Base-by-base conservation (phyloP, 306 rosid genomes). In the Castanospermum australe region DNA sequence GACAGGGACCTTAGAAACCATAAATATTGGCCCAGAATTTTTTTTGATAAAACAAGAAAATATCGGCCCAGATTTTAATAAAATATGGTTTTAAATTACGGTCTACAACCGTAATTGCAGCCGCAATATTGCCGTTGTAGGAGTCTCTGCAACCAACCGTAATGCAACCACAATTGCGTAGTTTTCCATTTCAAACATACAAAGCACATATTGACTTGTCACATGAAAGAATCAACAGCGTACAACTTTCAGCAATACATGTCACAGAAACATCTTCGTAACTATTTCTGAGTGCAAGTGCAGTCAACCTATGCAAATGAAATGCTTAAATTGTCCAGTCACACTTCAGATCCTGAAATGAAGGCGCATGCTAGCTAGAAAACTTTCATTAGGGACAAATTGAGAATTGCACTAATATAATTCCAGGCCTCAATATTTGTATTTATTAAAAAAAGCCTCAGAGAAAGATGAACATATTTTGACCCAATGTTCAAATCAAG, bases 401-500 rank as follows among this genome's bases (percentile, higher is more conserved):
- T 75, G 20, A 78, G 64, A 11, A 71, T 32, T 39, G 69, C 76
- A 36, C 36, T 21, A 39, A 28, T 65, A 62, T 7, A 68, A 77
- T 33, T 14, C 48, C 77, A 55, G 30, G 65, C 73, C 64, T 50
- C 32, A 56, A 20, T 21, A 3, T 21, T 8, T 51, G 10, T 20
- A 11, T 9, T 5, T 0, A 5, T 18, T 2, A 32, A 1, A 10
- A 50, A 15, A 50, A 1, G 55, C 24, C 24, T 6, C 15, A 55
- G 41, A 35, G 18, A 71, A 35, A 76, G 30, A 47, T 25, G 45
- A 56, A 61, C 71, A 55, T 17, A 36, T n/a, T 1, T 12, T 38
- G 32, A 44, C 32, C 38, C 62, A 71, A 65, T 21, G 66, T 44
- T 25, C 71, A 83, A 74, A 76, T 60, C 81, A 84, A 82, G 91